These are phyloP conservation scores for Lenwebbia sp. DNA, from an alignment of 345 rosid genomes.

Conservation along the genomic window DNA sequence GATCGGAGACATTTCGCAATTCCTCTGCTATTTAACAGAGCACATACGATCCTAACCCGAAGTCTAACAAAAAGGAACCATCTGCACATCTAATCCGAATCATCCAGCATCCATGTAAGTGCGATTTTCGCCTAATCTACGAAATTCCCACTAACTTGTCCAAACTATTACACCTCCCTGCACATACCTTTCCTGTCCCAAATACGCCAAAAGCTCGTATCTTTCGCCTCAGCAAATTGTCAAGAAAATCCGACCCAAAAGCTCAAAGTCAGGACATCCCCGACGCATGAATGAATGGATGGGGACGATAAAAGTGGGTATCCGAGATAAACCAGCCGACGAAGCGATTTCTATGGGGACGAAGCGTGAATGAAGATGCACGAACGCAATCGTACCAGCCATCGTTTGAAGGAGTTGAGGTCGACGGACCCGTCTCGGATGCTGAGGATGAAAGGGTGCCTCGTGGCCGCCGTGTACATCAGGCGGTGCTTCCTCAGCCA, in stretches of 20 bases:
- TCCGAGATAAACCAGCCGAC: not conserved
- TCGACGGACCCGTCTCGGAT: constrained; percentile 74
- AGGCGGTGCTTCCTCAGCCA: constrained; percentile 61
- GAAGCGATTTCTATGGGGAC: not conserved
- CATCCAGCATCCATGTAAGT: not conserved
- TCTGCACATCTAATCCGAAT: not conserved
- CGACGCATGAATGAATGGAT: not conserved
- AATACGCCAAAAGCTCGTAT: not conserved
- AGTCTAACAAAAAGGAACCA: not conserved
- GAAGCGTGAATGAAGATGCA: not conserved
- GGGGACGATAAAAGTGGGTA: not conserved
- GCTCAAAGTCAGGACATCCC: not conserved
- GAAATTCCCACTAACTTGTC: not conserved
- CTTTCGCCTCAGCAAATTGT: not conserved
- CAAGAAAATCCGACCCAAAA: not conserved
- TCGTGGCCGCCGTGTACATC: constrained; percentile 50
- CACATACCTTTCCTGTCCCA: not conserved
- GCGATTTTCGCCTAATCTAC: not conserved
- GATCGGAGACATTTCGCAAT: not conserved
- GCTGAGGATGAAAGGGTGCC: constrained; percentile 51
- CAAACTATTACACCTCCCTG: not conserved
- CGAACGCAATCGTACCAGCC: constrained; percentile 46
- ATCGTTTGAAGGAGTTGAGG: constrained; percentile 47
- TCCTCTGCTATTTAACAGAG: not conserved
- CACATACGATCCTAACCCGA: not conserved